Evolutionary conservation across 2,329 filamentous ascomycete species (phyloP).

Genomic region (Aureobasidium sp.): DNA sequence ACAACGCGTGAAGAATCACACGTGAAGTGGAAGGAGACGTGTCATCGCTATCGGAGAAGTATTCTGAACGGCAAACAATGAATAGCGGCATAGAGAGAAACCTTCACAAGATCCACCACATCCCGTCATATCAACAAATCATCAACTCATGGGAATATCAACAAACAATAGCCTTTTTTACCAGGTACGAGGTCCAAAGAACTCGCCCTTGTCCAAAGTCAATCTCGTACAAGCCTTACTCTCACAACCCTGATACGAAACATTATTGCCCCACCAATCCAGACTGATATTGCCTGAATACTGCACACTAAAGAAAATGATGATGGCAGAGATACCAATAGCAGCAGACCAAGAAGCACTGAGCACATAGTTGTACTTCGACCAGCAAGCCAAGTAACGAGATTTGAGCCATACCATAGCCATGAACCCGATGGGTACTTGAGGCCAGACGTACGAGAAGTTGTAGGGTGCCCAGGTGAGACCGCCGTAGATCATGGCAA

Average conservation of each 20-base stretch:
- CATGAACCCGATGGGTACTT: background rate
- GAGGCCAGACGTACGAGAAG: background rate
- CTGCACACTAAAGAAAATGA: constrained; percentile 3
- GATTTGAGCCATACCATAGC: background rate
- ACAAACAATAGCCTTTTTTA: background rate
- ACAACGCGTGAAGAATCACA: no score
- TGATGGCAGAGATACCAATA: constrained; percentile 5
- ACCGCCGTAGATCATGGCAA: constrained; percentile 2
- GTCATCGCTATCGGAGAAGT: no score
- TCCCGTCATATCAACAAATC: no score
- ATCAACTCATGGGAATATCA: no score
- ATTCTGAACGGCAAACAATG: background rate
- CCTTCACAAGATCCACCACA: background rate
- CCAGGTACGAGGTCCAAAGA: background rate
- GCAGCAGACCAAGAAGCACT: constrained; percentile 3
- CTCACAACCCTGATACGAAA: background rate
- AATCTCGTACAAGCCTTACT: background rate
- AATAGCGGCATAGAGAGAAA: background rate
- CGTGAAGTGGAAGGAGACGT: no score
- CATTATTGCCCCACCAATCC: constrained; percentile 2
- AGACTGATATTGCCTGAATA: background rate
- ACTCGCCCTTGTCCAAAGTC: background rate
- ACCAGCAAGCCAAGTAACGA: background rate
- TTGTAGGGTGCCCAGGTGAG: constrained; percentile 8
- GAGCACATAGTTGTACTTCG: constrained; percentile 10